phyloP scores from a whole-genome alignment of 2,329 filamentous ascomycete species.

The Cadophora sp. region DNA sequence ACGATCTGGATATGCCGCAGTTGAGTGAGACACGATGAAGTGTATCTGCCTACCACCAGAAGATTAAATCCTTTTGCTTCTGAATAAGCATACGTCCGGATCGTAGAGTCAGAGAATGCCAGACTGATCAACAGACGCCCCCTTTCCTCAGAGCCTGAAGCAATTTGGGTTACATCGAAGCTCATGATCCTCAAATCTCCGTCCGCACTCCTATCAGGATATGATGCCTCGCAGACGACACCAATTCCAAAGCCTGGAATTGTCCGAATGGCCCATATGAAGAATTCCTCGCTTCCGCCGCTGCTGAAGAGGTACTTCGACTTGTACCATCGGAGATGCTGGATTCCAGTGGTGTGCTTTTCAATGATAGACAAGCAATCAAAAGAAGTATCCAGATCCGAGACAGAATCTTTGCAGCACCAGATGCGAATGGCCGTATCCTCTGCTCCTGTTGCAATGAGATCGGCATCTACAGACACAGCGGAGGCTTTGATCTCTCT shows the following conservation, averaged over 20 bases:
- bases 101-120: slow-evolving; percentile 82
- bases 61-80: slow-evolving; percentile 52
- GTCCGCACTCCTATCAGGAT: slow-evolving; percentile 57
- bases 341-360: slow-evolving; percentile 83
- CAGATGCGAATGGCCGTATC: slow-evolving; percentile 81
- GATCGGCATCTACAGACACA: slow-evolving; percentile 46
- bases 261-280: slow-evolving; percentile 73
- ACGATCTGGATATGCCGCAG: slow-evolving; percentile 48
- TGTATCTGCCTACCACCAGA: slow-evolving; percentile 65
- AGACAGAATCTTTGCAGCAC: slow-evolving; percentile 47
- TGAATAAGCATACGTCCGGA: slow-evolving; percentile 64
- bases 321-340: slow-evolving; percentile 72
- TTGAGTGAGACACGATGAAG: slow-evolving; percentile 79
- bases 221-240: slow-evolving; percentile 62
- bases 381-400: slow-evolving; percentile 25
- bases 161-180: slow-evolving; percentile 63
- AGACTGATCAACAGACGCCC: slow-evolving; percentile 64
- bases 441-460: slow-evolving; percentile 73
- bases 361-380: slow-evolving; percentile 70
- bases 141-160: slow-evolving; percentile 11
- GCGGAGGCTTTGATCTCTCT: slow-evolving; percentile 79
- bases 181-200: slow-evolving; percentile 80
- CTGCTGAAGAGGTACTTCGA: slow-evolving; percentile 77
- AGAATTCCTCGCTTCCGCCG: slow-evolving; percentile 88
- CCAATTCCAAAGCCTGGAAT: slow-evolving; percentile 58